Evolutionary conservation across 257 asterid genomes (phyloP).

Genomic region (Thymus quinquecostatus): DNA sequence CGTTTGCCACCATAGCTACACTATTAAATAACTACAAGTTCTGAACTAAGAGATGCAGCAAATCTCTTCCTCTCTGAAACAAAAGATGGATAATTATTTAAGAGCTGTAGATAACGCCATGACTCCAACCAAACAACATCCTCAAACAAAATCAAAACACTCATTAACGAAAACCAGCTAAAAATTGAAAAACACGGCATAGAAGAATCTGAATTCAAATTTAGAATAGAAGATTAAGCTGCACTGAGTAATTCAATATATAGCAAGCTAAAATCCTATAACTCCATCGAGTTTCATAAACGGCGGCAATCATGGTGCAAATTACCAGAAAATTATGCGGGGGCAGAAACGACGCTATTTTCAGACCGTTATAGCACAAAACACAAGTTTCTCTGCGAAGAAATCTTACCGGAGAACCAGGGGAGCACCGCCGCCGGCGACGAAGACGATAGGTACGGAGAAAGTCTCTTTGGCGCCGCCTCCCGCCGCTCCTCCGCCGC

Average conservation of each 20-base stretch:
- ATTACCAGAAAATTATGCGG: background rate
- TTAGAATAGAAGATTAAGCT: background rate
- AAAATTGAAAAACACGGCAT: background rate
- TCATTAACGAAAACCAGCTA: background rate
- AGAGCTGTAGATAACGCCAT: background rate
- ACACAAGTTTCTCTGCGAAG: background rate
- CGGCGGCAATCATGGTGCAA: background rate
- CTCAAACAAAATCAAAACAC: background rate
- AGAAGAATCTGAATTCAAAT: too few species aligned
- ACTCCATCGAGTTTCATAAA: background rate
- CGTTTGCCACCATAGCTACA: constrained; percentile 41
- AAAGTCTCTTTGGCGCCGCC: background rate
- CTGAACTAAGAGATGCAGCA: constrained; percentile 1
- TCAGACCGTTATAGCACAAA: background rate
- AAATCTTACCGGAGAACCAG: background rate
- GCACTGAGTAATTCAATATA: too few species aligned
- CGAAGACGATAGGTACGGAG: background rate
- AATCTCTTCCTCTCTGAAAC: constrained; percentile 28
- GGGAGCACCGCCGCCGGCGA: background rate
- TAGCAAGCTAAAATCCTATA: background rate
- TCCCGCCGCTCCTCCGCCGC: background rate
- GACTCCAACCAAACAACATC: background rate
- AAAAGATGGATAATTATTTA: background rate
- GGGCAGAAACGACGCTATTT: background rate
- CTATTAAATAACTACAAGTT: constrained; percentile 24